phyloP scores from a whole-genome alignment of 1,139 yeast genomes.

The Arxiozyma bovina region DNA sequence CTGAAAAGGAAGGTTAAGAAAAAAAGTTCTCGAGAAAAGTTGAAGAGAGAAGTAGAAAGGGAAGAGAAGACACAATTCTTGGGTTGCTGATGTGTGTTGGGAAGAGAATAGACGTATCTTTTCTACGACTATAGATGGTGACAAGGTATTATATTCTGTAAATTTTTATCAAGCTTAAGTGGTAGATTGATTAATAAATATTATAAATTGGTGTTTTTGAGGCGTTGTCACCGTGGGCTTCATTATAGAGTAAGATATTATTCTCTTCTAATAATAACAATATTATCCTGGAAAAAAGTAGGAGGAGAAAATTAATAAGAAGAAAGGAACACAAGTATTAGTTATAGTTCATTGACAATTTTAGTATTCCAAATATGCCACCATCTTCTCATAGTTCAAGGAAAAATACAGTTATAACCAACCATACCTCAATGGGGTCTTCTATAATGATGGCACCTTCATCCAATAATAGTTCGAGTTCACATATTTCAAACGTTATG shows the following conservation, averaged over 20 bases:
- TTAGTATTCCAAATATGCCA: not conserved
- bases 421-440: not conserved
- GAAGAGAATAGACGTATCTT: no score
- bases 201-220: not conserved
- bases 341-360: no score
- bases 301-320: no score
- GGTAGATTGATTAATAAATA: no score
- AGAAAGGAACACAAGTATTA: no score
- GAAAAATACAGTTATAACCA: not conserved
- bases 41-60: not conserved
- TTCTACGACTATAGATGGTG: no score
- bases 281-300: no score
- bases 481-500: constrained; percentile 26
- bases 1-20: not conserved
- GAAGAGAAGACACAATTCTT: not conserved
- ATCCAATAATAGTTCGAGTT: not conserved
- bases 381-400: not conserved
- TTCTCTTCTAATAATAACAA: no score
- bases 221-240: not conserved
- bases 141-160: not conserved
- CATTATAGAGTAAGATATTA: no score
- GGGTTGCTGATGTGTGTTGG: no score
- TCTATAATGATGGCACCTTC: constrained; percentile 4
- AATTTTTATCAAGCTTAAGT: not conserved
- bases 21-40: not conserved